phyloP scores from a whole-genome alignment of 192 early-diverging fungal species.

The Lobosporangium transversale region DNA sequence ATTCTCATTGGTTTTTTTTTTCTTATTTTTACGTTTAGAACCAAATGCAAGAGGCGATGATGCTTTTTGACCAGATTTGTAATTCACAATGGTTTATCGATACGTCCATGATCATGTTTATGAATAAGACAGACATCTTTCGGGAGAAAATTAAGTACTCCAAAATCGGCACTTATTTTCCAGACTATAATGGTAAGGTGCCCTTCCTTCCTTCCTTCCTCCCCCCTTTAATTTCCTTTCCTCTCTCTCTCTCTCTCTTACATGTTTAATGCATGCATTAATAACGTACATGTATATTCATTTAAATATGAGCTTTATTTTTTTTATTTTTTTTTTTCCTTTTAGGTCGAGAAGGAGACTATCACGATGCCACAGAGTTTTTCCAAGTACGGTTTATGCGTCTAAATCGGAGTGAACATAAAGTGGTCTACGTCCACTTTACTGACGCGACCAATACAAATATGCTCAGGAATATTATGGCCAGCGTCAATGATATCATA shows the following conservation, averaged over 20 bases:
- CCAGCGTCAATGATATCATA: slow-evolving; percentile 43
- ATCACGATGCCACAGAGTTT: slow-evolving; percentile 46
- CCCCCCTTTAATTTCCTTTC: too few species aligned
- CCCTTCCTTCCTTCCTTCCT: not conserved
- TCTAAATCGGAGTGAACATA: slow-evolving; percentile 56
- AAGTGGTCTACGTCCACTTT: slow-evolving; percentile 65
- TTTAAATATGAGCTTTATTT: too few species aligned
- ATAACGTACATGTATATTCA: too few species aligned
- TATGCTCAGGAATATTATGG: slow-evolving; percentile 62
- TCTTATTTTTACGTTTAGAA: slow-evolving; percentile 55
- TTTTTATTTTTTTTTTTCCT: not conserved
- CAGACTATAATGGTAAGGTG: slow-evolving; percentile 63
- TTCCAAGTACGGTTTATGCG: slow-evolving; percentile 60
- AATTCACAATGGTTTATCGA: slow-evolving; percentile 69
- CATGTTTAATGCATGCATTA: not conserved
- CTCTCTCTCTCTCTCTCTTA: not conserved
- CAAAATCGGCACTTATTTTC: slow-evolving; percentile 60
- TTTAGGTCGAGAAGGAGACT: slow-evolving; percentile 47
- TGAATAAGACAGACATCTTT: slow-evolving; percentile 74
- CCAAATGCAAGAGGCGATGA: slow-evolving; percentile 70
- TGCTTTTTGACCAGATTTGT: slow-evolving; percentile 68
- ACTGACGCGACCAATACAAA: slow-evolving; percentile 66
- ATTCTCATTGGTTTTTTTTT: not conserved
- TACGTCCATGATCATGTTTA: slow-evolving; percentile 69
- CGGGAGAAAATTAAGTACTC: slow-evolving; percentile 60